phyloP scores from a whole-genome alignment of 164 flowering plant species.

The Chimonanthus praecox region DNA sequence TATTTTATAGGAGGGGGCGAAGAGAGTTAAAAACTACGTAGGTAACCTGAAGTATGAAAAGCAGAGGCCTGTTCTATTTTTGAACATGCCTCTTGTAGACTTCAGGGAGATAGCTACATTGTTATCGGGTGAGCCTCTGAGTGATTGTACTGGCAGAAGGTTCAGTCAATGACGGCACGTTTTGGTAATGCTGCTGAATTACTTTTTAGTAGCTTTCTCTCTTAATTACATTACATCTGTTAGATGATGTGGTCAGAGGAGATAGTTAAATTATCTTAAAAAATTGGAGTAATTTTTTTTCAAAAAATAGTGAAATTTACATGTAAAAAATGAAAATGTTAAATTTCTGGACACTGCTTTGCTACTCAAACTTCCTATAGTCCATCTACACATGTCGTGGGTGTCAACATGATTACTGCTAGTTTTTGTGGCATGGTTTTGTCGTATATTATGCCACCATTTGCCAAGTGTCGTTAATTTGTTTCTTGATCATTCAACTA shows the following conservation, averaged over 20 bases:
- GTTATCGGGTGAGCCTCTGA: conserved; percentile 27
- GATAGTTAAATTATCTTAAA: too few relatives aligned
- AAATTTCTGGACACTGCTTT: too few relatives aligned
- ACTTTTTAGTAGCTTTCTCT: too few relatives aligned
- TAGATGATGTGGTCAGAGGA: too few relatives aligned
- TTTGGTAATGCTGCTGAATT: background rate
- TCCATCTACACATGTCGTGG: background rate
- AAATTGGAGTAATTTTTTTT: too few relatives aligned
- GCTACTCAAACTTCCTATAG: too few relatives aligned
- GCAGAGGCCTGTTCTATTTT: conserved; percentile 16
- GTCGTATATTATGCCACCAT: background rate
- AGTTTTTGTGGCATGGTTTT: too few relatives aligned
- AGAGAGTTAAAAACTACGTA: too few relatives aligned
- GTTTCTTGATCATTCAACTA: background rate
- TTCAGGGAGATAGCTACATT: conserved; percentile 13
- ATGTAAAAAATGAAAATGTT: too few relatives aligned
- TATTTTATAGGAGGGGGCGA: too few relatives aligned
- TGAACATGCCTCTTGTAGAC: conserved; percentile 5
- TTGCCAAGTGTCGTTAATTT: too few relatives aligned
- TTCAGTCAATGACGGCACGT: conserved; percentile 26
- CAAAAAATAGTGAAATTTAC: too few relatives aligned
- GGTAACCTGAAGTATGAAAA: conserved; percentile 14
- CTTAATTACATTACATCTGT: background rate
- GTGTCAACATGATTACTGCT: background rate
- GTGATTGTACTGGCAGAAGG: conserved; percentile 4